Evolutionary conservation across 1,284 basidiomycete genomes (phyloP), one percentile per base, ranked within the genome.

Genomic region (Rhodotorula sp.): DNA sequence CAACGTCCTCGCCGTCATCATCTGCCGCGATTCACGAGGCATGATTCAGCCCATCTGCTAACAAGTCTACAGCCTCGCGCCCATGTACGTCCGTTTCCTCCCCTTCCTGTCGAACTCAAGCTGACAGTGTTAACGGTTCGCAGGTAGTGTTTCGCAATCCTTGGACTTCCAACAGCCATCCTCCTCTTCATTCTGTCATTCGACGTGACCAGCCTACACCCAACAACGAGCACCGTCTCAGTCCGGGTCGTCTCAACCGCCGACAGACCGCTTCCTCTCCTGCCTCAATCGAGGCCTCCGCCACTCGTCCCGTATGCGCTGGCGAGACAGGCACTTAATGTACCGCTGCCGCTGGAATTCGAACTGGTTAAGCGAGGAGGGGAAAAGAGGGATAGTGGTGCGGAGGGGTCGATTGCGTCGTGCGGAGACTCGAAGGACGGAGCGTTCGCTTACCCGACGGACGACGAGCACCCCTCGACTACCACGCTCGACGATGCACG

Each of bases 81-180:
- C 34, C 0, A 44, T 54, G 53, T 55, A 10, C 32, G 54, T 61
- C 9, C 10, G 36, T 49, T 17, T 57, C 24, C 22, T 20, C 2
- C 30, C 22, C 13, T n/a, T 44, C 39, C 53, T 55, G 1, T 29
- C 17, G 11, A 29, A 30, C 44, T 59, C 13, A 4, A 44, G 9
- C 51, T 63, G 1, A n/a, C 22, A 8, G 17, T 20, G 20, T 15
- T 10, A n/a, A n/a, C n/a, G n/a, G n/a, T n/a, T 24, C 30, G 11
- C 54, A 62, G 60, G 51, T 69, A 58, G 29, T 22, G 48, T n/a
- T 64, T 69, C 63, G 63, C 67, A 1, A 20, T 69, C 22, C 59
- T 69, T 29, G 67, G 67, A 32, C 32, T 65, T 0, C 63, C 67
- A 6, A 62, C 63, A 11, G 49, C 67, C 47, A 48, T 61, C 48